Percentiles rank a stretch among this genome's conserved stretches.
Evolutionary conservation across 2,329 filamentous ascomycete genomes (phyloP).

Genomic region (Sarocladiaceae sp.): DNA sequence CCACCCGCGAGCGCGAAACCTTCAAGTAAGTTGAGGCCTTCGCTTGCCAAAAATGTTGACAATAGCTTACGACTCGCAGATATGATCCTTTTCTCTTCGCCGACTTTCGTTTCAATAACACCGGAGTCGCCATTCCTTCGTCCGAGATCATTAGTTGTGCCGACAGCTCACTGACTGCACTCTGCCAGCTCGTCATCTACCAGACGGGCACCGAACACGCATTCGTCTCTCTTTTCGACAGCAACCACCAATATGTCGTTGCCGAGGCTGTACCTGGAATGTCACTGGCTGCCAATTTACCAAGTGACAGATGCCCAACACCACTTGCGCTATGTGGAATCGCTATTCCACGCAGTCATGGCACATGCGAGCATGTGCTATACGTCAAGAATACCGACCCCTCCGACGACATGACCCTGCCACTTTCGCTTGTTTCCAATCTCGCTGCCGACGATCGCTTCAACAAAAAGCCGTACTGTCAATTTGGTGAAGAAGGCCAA

Average conservation of each 20-base stretch:
- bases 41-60: not conserved
- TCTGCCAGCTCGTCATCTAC: constrained; percentile 41
- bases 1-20: constrained; percentile 9
- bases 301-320: constrained; percentile 6
- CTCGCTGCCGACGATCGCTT: constrained; percentile 27
- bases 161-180: constrained; percentile 35
- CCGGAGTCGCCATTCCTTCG: constrained; percentile 18
- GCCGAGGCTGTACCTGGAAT: constrained; percentile 39
- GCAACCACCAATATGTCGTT: constrained; percentile 38
- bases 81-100: constrained; percentile 5
- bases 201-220: constrained; percentile 35
- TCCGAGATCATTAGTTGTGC: constrained; percentile 17
- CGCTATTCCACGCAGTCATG: constrained; percentile 17
- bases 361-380: constrained; percentile 15
- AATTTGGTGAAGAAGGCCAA: not conserved
- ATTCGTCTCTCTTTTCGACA: constrained; percentile 45
- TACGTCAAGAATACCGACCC: constrained; percentile 2
- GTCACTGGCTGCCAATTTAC: constrained; percentile 20
- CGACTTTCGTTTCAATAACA: constrained; percentile 18
- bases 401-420: not conserved
- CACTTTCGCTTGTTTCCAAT: constrained; percentile 22
- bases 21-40: constrained; percentile 7
- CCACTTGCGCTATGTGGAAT: constrained; percentile 15
- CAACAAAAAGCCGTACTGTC: constrained; percentile 12
- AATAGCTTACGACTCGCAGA: not conserved